These are phyloP conservation scores for Bertia moriformis DNA, from an alignment of 2,329 filamentous ascomycete genomes.

Conservation along the genomic window DNA sequence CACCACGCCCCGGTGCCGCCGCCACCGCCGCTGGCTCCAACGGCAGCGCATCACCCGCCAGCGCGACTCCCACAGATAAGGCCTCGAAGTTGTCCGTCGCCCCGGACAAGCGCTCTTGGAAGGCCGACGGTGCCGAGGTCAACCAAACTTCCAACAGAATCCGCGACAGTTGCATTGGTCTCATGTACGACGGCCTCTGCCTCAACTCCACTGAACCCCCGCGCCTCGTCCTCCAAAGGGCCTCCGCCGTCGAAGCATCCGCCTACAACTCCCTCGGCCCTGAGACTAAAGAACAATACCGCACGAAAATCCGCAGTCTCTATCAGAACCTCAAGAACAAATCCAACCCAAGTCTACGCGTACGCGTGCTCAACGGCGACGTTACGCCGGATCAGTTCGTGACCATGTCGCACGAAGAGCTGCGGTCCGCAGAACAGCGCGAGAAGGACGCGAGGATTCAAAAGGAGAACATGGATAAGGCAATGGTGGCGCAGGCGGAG, in stretches of 20 bases:
- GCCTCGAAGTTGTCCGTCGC: constrained; percentile 32
- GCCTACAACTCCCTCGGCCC: constrained; percentile 35
- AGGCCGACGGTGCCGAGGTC: constrained; percentile 39
- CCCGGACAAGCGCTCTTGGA: constrained; percentile 43
- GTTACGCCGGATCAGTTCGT: constrained; percentile 40
- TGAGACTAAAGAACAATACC: constrained; percentile 39
- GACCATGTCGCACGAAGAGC: constrained; percentile 45
- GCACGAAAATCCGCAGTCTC: constrained; percentile 45
- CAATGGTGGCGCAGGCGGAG: constrained; percentile 49
- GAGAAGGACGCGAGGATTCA: constrained; percentile 38
- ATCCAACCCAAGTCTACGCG: constrained; percentile 38
- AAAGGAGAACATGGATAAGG: constrained; percentile 52
- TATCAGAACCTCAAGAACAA: constrained; percentile 56
- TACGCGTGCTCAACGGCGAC: constrained; percentile 36
- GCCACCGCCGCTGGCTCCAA: too few relatives aligned
- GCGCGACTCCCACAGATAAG: constrained; percentile 23
- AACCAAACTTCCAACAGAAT: constrained; percentile 34
- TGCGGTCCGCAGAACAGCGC: constrained; percentile 42
- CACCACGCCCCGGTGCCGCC: constrained; percentile 13
- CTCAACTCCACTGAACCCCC: constrained; percentile 35
- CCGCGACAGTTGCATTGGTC: constrained; percentile 43
- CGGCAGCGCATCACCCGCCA: constrained; percentile 22
- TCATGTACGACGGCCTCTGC: constrained; percentile 51
- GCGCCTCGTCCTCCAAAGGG: constrained; percentile 33
- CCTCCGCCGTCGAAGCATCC: constrained; percentile 38